phyloP scores from a whole-genome alignment of 2,329 filamentous ascomycete species.

The Talaromyces sp. region DNA sequence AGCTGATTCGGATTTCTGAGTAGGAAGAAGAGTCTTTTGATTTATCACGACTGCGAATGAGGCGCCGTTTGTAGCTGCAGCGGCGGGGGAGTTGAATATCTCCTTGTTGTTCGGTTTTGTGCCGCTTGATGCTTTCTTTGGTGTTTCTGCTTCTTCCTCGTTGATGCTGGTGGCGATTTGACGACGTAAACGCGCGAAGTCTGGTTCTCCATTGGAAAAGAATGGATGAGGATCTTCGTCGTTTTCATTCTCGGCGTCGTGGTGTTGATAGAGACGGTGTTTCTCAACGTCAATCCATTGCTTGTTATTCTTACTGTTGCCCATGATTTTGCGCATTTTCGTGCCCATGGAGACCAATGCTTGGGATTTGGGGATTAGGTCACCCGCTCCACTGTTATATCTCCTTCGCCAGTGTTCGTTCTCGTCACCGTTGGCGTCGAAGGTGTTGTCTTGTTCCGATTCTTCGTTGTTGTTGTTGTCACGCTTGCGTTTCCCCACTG shows the following conservation, averaged over 20 bases:
- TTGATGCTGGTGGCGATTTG: slow-evolving; percentile 14
- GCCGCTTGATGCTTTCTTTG: not conserved
- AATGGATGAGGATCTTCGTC: slow-evolving; percentile 31
- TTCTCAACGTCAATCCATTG: slow-evolving; percentile 33
- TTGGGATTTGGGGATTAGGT: slow-evolving; percentile 44
- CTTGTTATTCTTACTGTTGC: slow-evolving; percentile 30
- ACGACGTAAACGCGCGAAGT: slow-evolving; percentile 28
- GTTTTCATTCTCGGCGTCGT: slow-evolving; percentile 27
- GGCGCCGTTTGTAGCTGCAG: slow-evolving; percentile 12
- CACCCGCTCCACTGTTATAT: slow-evolving; percentile 53
- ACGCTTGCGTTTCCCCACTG: slow-evolving; percentile 39
- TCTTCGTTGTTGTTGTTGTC: slow-evolving; percentile 21
- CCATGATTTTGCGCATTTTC: slow-evolving; percentile 46
- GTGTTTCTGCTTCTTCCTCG: not conserved
- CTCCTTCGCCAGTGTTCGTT: slow-evolving; percentile 38
- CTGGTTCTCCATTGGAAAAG: slow-evolving; percentile 21
- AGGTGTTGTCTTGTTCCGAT: slow-evolving; percentile 20
- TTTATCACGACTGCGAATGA: slow-evolving; percentile 29
- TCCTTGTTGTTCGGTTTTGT: too few relatives aligned
- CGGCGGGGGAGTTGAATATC: not conserved
- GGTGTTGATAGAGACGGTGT: slow-evolving; percentile 18
- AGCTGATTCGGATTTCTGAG: not conserved
- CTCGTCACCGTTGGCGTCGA: slow-evolving; percentile 28
- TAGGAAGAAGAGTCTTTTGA: not conserved
- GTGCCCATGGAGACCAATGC: slow-evolving; percentile 41